Percentiles rank a stretch among this genome's conserved stretches.
Conservation (phyloP, 352 stramenopile genomes). For the Phytophthora ohioensis region DNA sequence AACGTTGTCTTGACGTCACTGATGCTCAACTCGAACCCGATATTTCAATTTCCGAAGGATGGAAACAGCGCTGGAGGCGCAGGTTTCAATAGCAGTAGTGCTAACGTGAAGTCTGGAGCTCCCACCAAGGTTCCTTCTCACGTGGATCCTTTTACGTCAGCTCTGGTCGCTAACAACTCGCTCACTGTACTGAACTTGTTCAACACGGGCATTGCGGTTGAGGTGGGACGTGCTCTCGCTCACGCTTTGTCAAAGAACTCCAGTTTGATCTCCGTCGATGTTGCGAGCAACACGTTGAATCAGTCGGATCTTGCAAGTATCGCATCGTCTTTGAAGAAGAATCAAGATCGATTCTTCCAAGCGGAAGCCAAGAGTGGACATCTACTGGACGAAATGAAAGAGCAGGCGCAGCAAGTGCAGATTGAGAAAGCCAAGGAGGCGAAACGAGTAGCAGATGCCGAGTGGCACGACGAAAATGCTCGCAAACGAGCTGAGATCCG, state of each 20-base stretch:
- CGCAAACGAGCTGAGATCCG: conserved; percentile 53
- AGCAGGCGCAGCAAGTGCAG: conserved; percentile 41
- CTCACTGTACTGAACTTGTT: conserved; percentile 69
- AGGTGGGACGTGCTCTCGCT: conserved; percentile 52
- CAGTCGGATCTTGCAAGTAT: conserved; percentile 63
- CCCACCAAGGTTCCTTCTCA: conserved; percentile 23
- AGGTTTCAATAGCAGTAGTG: conserved; percentile 3
- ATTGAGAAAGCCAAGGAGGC: conserved; percentile 43
- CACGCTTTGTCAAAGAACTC: conserved; percentile 61
- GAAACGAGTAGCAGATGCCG: conserved; percentile 50
- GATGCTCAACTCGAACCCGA: conserved; percentile 67
- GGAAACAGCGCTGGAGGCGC: background rate
- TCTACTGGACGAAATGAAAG: conserved; percentile 37
- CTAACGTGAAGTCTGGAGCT: conserved; percentile 4
- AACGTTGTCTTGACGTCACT: conserved; percentile 66
- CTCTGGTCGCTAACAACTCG: conserved; percentile 47
- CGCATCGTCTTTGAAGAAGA: conserved; percentile 48
- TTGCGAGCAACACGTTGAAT: conserved; percentile 54
- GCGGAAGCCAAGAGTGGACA: conserved; percentile 39
- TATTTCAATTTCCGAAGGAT: conserved; percentile 48
- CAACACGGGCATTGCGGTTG: conserved; percentile 61
- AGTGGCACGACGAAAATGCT: conserved; percentile 68
- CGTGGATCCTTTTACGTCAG: conserved; percentile 51
- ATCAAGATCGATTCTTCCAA: conserved; percentile 43
- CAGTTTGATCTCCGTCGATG: conserved; percentile 59